Percentiles rank a stretch among this genome's conserved stretches.
Conservation (phyloP, 805 yeast genomes). For the Wickerhamiella parazyma region DNA sequence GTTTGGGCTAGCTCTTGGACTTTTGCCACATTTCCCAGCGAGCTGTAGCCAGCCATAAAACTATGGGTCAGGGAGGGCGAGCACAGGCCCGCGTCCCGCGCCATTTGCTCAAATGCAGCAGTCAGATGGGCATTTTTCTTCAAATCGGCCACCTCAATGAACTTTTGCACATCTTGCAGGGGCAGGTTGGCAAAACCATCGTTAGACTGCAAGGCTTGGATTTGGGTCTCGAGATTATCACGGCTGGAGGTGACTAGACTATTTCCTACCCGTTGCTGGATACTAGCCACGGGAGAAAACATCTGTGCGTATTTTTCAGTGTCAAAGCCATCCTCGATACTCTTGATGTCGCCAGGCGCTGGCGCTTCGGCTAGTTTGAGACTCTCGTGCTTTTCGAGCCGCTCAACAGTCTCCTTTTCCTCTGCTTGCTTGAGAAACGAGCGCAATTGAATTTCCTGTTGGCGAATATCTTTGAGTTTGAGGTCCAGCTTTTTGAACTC, state of each 20-base stretch:
- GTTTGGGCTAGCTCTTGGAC: conserved; percentile 19
- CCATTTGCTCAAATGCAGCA: conserved; percentile 17
- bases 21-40: conserved; percentile 15
- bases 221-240: background rate
- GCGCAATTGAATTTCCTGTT: conserved; percentile 12
- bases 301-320: background rate
- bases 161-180: conserved; percentile 17
- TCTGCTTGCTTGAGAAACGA: conserved; percentile 10
- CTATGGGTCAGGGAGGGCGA: conserved; percentile 18
- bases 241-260: background rate
- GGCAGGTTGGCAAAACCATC: conserved; percentile 17
- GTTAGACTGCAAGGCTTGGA: conserved; percentile 3
- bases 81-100: conserved; percentile 15
- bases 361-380: conserved; percentile 9
- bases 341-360: conserved; percentile 12
- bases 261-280: background rate
- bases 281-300: background rate
- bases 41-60: conserved; percentile 26
- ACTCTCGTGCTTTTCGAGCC: conserved; percentile 10
- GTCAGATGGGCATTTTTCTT: conserved; percentile 12
- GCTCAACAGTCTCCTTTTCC: conserved; percentile 14
- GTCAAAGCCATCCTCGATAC: conserved; percentile 15
- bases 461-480: conserved; percentile 13
- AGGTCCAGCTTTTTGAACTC: conserved; percentile 14
- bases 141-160: conserved; percentile 21